Evolutionary conservation across 306 rosid genomes (phyloP).

Genomic region (Acacia confusa): DNA sequence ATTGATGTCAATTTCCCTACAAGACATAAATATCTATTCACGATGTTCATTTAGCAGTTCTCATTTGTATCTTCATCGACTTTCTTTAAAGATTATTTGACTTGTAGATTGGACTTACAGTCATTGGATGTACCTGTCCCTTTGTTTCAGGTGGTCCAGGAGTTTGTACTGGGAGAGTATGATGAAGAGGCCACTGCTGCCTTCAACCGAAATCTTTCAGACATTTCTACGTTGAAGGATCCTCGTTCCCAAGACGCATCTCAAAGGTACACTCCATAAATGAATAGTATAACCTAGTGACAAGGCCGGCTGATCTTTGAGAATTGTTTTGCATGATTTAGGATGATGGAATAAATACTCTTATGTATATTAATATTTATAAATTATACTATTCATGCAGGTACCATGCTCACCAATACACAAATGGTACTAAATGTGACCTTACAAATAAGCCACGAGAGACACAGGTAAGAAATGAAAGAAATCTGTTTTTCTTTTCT

Average conservation of each 20-base stretch:
- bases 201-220: conserved; percentile 78
- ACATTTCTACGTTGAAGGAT: conserved; percentile 83
- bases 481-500: conserved; percentile 1
- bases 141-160: conserved; percentile 70
- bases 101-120: conserved; percentile 7
- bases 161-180: conserved; percentile 73
- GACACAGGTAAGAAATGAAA: conserved; percentile 68
- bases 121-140: conserved; percentile 22
- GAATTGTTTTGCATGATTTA: conserved; percentile 17
- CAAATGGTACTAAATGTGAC: conserved; percentile 87
- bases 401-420: conserved; percentile 91
- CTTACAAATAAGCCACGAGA: conserved; percentile 87
- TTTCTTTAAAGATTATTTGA: conserved; percentile 9
- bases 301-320: conserved; percentile 10
- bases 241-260: conserved; percentile 95
- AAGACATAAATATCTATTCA: background rate
- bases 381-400: conserved; percentile 36
- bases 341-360: conserved; percentile 17
- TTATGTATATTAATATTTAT: conserved; percentile 14
- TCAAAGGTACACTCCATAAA: conserved; percentile 61
- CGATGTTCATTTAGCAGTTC: conserved; percentile 20
- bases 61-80: background rate
- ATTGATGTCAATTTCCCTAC: conserved; percentile 6
- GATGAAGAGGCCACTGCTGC: conserved; percentile 86
- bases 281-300: conserved; percentile 13